These are phyloP conservation scores for Chaetomium globosum DNA, from an alignment of 2,329 filamentous ascomycete species.

Conservation along the genomic window DNA sequence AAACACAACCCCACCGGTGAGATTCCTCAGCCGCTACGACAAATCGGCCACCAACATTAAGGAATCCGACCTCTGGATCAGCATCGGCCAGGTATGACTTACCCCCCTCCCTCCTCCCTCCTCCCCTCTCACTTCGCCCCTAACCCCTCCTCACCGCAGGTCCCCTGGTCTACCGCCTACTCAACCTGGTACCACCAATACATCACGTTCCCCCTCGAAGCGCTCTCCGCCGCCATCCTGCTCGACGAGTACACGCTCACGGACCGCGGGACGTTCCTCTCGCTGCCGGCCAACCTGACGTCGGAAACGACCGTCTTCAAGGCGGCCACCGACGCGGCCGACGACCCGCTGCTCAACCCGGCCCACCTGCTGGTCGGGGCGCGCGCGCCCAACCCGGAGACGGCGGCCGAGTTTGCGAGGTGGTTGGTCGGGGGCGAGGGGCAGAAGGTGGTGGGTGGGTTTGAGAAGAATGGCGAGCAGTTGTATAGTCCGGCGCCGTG, in stretches of 20 bases:
- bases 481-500: constrained; percentile 16
- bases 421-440: neutral
- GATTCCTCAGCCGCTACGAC: constrained; percentile 21
- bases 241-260: constrained; percentile 21
- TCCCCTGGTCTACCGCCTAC: constrained; percentile 16
- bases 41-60: constrained; percentile 19
- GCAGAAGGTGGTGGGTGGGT: neutral
- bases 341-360: constrained; percentile 20
- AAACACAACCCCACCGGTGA: constrained; percentile 11
- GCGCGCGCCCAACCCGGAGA: constrained; percentile 9
- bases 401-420: neutral
- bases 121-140: neutral
- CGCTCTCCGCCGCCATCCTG: constrained; percentile 13
- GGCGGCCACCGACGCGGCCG: constrained; percentile 11
- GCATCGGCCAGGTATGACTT: constrained; percentile 12
- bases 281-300: constrained; percentile 16
- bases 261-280: constrained; percentile 15
- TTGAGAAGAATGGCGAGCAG: constrained; percentile 18
- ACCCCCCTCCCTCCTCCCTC: too few relatives aligned
- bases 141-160: neutral
- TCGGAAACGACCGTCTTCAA: constrained; percentile 12
- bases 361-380: constrained; percentile 15
- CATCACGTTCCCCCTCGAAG: constrained; percentile 12
- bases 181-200: constrained; percentile 19
- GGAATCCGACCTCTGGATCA: constrained; percentile 18